Conservation (phyloP, 305 asterid species). For the Fraxinus xanthoxyloides region DNA sequence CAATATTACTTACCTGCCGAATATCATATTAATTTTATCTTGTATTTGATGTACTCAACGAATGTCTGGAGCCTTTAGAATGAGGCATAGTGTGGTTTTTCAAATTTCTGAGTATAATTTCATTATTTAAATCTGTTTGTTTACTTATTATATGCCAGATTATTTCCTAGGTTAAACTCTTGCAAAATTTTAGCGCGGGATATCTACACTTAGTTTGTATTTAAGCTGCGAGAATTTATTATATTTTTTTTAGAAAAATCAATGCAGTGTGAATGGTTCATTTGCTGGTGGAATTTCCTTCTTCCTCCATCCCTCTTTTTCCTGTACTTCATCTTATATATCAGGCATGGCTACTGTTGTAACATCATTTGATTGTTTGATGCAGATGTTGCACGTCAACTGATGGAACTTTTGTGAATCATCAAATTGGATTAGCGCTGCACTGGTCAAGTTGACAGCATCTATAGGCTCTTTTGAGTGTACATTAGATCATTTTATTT, state of each 20-base stretch:
- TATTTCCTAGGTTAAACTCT: neutral
- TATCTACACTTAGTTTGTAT: neutral
- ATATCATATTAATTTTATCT: neutral
- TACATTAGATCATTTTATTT: neutral
- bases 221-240: neutral
- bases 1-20: neutral
- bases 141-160: neutral
- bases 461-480: neutral
- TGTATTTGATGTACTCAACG: neutral
- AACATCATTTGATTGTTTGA: constrained; percentile 5
- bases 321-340: neutral
- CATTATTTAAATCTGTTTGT: neutral
- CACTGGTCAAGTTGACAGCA: neutral
- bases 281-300: neutral
- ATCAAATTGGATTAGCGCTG: neutral
- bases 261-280: neutral
- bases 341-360: neutral
- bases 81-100: neutral
- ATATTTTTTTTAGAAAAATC: neutral
- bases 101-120: neutral
- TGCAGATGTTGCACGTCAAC: constrained; percentile 80
- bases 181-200: neutral
- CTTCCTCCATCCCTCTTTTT: neutral
- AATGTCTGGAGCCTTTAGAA: neutral
- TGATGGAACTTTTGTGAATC: constrained; percentile 68